Percentiles rank a stretch among this genome's conserved stretches.
Conservation (phyloP, 1,284 basidiomycete species). For the Entoloma clypeatum region DNA sequence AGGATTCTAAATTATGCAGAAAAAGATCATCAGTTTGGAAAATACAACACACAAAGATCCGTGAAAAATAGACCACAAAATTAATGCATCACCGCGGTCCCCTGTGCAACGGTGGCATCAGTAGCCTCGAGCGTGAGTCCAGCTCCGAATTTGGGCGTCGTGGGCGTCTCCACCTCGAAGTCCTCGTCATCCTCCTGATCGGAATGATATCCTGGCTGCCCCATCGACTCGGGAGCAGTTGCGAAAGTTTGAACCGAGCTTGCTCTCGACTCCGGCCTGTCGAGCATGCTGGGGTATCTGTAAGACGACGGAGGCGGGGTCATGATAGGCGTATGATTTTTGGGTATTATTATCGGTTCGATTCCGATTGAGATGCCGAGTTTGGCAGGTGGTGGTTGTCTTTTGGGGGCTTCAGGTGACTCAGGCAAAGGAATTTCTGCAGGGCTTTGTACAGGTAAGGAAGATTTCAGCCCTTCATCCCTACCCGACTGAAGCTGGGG, state of each 20-base stretch:
- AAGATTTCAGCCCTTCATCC: not conserved
- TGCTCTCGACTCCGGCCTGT: constrained; percentile 30
- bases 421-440: constrained; percentile 10
- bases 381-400: not conserved
- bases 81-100: constrained; percentile 1
- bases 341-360: constrained; percentile 6
- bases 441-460: not conserved
- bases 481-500: not conserved
- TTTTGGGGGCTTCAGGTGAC: constrained; percentile 5
- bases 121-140: constrained; percentile 7
- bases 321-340: not conserved
- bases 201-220: constrained; percentile 2
- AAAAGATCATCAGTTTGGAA: too few species aligned
- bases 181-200: constrained; percentile 8
- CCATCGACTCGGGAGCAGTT: constrained; percentile 34
- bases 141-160: constrained; percentile 14
- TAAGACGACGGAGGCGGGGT: constrained; percentile 9
- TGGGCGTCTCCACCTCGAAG: constrained; percentile 9
- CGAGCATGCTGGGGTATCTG: constrained; percentile 17
- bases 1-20: not conserved
- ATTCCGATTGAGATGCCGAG: constrained; percentile 2
- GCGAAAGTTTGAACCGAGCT: constrained; percentile 36
- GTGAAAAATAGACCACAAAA: not conserved
- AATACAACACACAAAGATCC: too few species aligned
- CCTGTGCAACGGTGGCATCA: constrained; percentile 9